Conservation (phyloP, 192 early-diverging fungal species). For the Backusella westeae region DNA sequence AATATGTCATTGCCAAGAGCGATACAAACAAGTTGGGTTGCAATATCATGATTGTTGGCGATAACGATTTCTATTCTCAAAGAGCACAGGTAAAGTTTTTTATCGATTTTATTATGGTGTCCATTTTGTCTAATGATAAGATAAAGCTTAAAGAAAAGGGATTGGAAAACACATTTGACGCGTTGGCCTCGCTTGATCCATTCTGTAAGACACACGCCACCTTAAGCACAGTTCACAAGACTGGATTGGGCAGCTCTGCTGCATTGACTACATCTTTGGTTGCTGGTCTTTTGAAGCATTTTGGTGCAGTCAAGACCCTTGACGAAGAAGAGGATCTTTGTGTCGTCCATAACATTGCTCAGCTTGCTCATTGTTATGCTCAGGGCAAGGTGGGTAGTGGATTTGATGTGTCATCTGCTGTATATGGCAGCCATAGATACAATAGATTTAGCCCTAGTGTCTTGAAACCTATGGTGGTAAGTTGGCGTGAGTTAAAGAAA, state of each 20-base stretch:
- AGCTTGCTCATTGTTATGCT: constrained; percentile 93
- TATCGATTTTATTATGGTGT: neutral
- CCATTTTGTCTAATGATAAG: neutral
- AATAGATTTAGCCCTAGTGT: constrained; percentile 75
- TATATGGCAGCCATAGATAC: constrained; percentile 90
- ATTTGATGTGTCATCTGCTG: constrained; percentile 93
- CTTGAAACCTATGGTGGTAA: constrained; percentile 55
- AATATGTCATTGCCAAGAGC: constrained; percentile 34
- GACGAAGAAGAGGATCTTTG: constrained; percentile 28
- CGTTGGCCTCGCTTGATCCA: constrained; percentile 24
- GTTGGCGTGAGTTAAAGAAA: neutral
- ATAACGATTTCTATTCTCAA: constrained; percentile 99
- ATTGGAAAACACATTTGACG: constrained; percentile 1
- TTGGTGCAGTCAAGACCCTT: constrained; percentile 46
- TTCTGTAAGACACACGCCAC: constrained; percentile 66
- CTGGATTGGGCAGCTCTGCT: constrained; percentile 96
- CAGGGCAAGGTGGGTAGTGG: constrained; percentile 98
- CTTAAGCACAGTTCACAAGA: constrained; percentile 81
- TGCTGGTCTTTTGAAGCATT: constrained; percentile 73
- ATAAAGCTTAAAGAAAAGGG: constrained; percentile 4
- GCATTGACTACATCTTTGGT: constrained; percentile 93
- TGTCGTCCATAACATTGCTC: constrained; percentile 85
- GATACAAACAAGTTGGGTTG: constrained; percentile 43
- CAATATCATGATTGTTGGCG: constrained; percentile 77
- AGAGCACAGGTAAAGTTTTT: constrained; percentile 60